Conservation (phyloP, 768 basidiomycete genomes). For the Ramaria sp. region DNA sequence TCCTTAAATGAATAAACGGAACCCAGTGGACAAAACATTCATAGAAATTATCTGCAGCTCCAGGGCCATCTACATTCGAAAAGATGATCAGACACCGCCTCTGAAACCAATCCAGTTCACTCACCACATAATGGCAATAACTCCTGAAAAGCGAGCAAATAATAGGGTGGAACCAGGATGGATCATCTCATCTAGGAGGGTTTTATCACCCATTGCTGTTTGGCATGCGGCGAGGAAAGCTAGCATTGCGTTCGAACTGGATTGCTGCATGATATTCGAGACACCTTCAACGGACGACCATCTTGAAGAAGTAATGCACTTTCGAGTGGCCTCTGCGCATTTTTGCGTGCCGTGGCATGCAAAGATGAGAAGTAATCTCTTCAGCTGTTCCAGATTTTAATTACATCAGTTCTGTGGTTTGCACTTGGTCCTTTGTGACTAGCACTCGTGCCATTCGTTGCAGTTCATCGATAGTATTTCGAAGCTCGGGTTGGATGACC, state of each 20-base stretch:
- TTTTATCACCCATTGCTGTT: slow-evolving; percentile 17
- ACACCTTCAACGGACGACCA: slow-evolving; percentile 14
- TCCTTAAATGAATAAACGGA: slow-evolving; percentile 1
- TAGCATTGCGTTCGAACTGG: slow-evolving; percentile 14
- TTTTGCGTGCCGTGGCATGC: slow-evolving; percentile 24
- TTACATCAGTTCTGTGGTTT: neutral
- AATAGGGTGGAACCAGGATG: slow-evolving; percentile 23
- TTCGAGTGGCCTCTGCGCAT: slow-evolving; percentile 16
- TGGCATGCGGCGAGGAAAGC: slow-evolving; percentile 23
- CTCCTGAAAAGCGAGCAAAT: slow-evolving; percentile 22
- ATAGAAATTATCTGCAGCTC: slow-evolving; percentile 11
- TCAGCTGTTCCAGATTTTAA: neutral
- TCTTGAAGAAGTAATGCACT: slow-evolving; percentile 20
- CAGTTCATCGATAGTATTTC: slow-evolving; percentile 10
- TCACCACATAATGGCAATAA: slow-evolving; percentile 26
- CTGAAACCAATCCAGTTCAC: neutral
- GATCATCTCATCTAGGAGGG: slow-evolving; percentile 18
- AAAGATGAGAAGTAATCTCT: slow-evolving; percentile 6
- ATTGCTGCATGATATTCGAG: slow-evolving; percentile 15
- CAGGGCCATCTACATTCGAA: slow-evolving; percentile 16
- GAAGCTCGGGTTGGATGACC: slow-evolving; percentile 15
- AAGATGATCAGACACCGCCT: slow-evolving; percentile 2
- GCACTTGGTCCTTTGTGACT: neutral
- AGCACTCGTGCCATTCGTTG: neutral
- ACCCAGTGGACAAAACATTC: neutral